Conservation (phyloP, 1,284 basidiomycete species). For the Agroathelia rolfsii region DNA sequence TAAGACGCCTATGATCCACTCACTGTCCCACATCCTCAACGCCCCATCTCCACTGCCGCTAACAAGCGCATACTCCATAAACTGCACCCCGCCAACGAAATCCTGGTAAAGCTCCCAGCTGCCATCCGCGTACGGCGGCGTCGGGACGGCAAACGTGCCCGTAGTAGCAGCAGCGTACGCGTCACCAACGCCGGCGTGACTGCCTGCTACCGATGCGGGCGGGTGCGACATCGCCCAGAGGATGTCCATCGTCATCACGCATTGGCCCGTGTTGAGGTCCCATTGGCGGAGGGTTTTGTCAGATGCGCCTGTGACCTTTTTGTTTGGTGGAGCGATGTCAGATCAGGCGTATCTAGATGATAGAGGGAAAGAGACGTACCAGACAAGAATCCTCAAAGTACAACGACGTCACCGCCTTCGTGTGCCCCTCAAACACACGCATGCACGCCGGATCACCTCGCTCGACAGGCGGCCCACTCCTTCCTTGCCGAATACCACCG, state of each 20-base stretch:
- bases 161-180: conserved; percentile 48
- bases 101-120: conserved; percentile 95
- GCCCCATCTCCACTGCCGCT: conserved; percentile 96
- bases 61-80: conserved; percentile 97
- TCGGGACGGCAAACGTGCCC: conserved; percentile 71
- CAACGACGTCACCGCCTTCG: conserved; percentile 83
- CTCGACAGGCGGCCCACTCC: conserved; percentile 20
- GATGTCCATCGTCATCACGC: conserved; percentile 99
- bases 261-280: conserved; percentile 96
- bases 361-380: conserved; percentile 34
- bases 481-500: no score
- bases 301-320: conserved; percentile 88
- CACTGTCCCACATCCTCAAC: conserved; percentile 99
- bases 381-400: conserved; percentile 94
- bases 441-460: conserved; percentile 47
- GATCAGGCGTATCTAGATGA: no score
- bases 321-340: conserved; percentile 4
- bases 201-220: conserved; percentile 37
- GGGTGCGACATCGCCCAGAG: conserved; percentile 98
- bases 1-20: conserved; percentile 25
- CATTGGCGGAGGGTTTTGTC: conserved; percentile 98
- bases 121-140: conserved; percentile 82
- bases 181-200: conserved; percentile 42
- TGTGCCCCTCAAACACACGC: conserved; percentile 82
- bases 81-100: conserved; percentile 95